A percentile compares a stretch with the other conserved stretches of the same genome.
Evolutionary conservation across 768 basidiomycete genomes (phyloP).

Genomic region (Kwoniella sp.): DNA sequence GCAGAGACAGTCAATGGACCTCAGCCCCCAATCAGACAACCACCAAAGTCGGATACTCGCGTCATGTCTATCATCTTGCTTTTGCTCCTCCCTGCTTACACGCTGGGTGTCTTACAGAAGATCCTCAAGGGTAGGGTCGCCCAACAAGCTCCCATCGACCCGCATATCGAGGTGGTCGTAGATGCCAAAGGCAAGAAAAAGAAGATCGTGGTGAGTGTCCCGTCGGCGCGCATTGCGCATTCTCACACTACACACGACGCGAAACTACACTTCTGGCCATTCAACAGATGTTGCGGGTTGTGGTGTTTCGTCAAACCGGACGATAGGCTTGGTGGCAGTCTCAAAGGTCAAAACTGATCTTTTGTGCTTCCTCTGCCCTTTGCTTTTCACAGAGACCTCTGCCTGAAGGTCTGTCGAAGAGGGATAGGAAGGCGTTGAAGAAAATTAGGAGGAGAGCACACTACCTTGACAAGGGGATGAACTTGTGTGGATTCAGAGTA

Average conservation of each 20-base stretch:
- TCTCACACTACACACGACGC: too few relatives aligned
- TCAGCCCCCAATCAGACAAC: too few relatives aligned
- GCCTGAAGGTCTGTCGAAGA: constrained; percentile 73
- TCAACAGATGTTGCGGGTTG: too few relatives aligned
- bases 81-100: not conserved
- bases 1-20: too few relatives aligned
- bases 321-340: too few relatives aligned
- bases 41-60: too few relatives aligned
- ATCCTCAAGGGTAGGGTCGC: constrained; percentile 22
- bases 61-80: too few relatives aligned
- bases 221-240: not conserved
- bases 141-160: constrained; percentile 65
- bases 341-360: too few relatives aligned
- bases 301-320: too few relatives aligned
- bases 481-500: constrained; percentile 74
- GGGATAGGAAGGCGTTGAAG: constrained; percentile 73
- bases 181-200: constrained; percentile 64
- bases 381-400: constrained; percentile 64
- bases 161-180: constrained; percentile 69
- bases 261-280: too few relatives aligned
- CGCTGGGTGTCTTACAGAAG: constrained; percentile 9
- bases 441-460: constrained; percentile 75
- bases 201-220: constrained; percentile 64
- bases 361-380: too few relatives aligned
- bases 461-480: constrained; percentile 84